phyloP scores from a whole-genome alignment of 805 yeast species.

The Candida boidinii region DNA sequence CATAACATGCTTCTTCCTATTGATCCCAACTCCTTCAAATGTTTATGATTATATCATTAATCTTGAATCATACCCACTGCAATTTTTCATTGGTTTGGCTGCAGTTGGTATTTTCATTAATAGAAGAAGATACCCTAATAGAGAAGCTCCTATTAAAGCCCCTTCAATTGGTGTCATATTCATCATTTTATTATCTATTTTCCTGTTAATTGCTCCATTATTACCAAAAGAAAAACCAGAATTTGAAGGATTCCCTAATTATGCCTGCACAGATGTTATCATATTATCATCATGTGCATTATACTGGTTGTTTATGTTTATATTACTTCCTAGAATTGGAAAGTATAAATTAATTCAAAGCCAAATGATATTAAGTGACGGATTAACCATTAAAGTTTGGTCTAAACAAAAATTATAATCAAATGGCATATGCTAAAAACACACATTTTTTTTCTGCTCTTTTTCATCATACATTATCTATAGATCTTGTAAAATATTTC shows the following conservation, averaged over 20 bases:
- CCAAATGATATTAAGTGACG: conserved; percentile 41
- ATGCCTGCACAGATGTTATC: conserved; percentile 36
- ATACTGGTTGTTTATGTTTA: conserved; percentile 51
- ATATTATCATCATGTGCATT: conserved; percentile 33
- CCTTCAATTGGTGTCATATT: conserved; percentile 37
- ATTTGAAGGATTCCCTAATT: conserved; percentile 34
- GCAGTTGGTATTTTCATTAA: conserved; percentile 51
- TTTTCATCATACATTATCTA: too few species aligned
- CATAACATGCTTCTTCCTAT: conserved; percentile 31
- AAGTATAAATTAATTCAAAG: conserved; percentile 36
- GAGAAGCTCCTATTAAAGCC: conserved; percentile 44
- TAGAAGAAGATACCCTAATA: conserved; percentile 40
- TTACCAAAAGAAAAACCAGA: conserved; percentile 30
- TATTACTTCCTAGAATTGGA: conserved; percentile 34
- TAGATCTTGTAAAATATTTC: too few species aligned
- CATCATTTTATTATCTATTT: conserved; percentile 35
- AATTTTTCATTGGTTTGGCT: conserved; percentile 40
- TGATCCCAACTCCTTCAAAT: conserved; percentile 38
- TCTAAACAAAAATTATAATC: too few species aligned
- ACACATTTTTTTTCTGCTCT: too few species aligned
- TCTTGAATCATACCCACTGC: conserved; percentile 43
- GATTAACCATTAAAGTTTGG: conserved; percentile 52
- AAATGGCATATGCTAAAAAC: too few species aligned
- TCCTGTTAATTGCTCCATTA: conserved; percentile 45
- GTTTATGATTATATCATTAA: conserved; percentile 43